Percentiles rank a stretch among this genome's conserved stretches.
Conservation (phyloP, 1,284 basidiomycete species). For the Pyrrhoderma lamaoense region DNA sequence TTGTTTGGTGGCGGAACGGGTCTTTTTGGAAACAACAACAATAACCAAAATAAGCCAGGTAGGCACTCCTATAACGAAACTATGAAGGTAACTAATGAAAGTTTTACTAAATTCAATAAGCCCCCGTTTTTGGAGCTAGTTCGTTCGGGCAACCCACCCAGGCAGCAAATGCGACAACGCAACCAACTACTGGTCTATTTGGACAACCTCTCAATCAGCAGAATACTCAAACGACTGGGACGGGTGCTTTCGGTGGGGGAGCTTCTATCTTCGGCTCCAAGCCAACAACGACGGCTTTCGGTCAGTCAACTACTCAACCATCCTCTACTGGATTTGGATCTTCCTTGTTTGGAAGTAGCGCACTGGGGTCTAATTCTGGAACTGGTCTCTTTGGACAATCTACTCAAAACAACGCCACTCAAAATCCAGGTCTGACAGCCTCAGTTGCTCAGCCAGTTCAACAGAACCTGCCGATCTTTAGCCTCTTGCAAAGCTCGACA, state of each 20-base stretch:
- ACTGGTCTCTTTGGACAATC: slow-evolving; percentile 34
- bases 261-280: slow-evolving; percentile 24
- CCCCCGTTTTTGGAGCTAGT: slow-evolving; percentile 29
- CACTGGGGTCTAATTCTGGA: slow-evolving; percentile 21
- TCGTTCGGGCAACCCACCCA: slow-evolving; percentile 40
- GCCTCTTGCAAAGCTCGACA: slow-evolving; percentile 63
- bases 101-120: slow-evolving; percentile 19
- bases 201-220: slow-evolving; percentile 35
- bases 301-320: slow-evolving; percentile 25
- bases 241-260: slow-evolving; percentile 22
- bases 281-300: slow-evolving; percentile 20
- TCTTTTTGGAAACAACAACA: slow-evolving; percentile 33
- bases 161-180: slow-evolving; percentile 27
- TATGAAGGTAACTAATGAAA: no score
- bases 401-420: slow-evolving; percentile 25
- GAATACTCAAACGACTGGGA: slow-evolving; percentile 26
- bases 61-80: neutral
- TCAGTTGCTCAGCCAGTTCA: slow-evolving; percentile 91
- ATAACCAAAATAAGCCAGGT: slow-evolving; percentile 19
- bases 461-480: slow-evolving; percentile 71
- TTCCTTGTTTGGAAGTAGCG: slow-evolving; percentile 40
- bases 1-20: slow-evolving; percentile 26
- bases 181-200: slow-evolving; percentile 32
- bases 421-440: slow-evolving; percentile 58
- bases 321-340: slow-evolving; percentile 28